Conservation (phyloP, 202 grass and related monocot species). For the Saccharum hybrid region DNA sequence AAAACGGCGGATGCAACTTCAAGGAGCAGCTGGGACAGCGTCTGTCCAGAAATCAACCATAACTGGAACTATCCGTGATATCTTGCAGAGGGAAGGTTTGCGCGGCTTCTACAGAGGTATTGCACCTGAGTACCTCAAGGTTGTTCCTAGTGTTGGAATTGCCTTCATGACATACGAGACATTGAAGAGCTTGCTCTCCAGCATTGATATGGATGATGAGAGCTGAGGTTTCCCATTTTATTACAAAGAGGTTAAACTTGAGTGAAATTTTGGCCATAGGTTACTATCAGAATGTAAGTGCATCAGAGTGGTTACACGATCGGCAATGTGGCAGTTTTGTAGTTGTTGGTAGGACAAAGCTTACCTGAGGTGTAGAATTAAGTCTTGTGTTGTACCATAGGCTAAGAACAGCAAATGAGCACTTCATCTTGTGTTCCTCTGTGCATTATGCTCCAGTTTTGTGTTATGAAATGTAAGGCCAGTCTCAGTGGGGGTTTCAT, state of each 20-base stretch:
- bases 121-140: slow-evolving; percentile 71
- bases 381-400: slow-evolving; percentile 46
- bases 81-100: slow-evolving; percentile 64
- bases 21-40: slow-evolving; percentile 56
- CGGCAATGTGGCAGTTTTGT: slow-evolving; percentile 61
- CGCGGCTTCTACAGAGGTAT: slow-evolving; percentile 77
- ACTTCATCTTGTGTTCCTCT: slow-evolving; percentile 12
- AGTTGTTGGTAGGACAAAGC: slow-evolving; percentile 54
- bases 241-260: background rate
- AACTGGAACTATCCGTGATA: slow-evolving; percentile 49
- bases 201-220: slow-evolving; percentile 26
- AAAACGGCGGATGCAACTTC: slow-evolving; percentile 71
- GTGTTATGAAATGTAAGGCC: slow-evolving; percentile 34
- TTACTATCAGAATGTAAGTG: slow-evolving; percentile 32
- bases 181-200: slow-evolving; percentile 60
- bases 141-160: slow-evolving; percentile 78
- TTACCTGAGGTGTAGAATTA: slow-evolving; percentile 35
- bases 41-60: slow-evolving; percentile 57
- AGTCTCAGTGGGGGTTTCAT: too few species aligned
- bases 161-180: slow-evolving; percentile 79
- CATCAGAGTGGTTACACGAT: slow-evolving; percentile 43
- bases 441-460: slow-evolving; percentile 42
- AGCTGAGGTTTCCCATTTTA: slow-evolving; percentile 32
- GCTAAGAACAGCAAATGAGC: slow-evolving; percentile 21
- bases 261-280: slow-evolving; percentile 35